Percentiles rank a stretch among this genome's conserved stretches.
phyloP scores from a whole-genome alignment of 129 eudicot species.

The Flaveria linearis region DNA sequence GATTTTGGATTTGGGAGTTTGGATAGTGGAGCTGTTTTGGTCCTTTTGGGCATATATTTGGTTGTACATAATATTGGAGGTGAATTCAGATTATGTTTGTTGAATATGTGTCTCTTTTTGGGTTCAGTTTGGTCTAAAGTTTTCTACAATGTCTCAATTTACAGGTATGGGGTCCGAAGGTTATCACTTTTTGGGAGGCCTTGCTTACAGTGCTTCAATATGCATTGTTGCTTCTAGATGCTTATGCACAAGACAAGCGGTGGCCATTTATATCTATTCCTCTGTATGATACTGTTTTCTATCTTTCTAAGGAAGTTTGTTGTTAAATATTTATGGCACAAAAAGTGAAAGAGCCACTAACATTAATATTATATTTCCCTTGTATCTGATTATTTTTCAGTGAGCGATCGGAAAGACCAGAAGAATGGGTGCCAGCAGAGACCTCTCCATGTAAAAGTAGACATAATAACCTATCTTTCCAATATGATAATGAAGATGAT shows the following conservation, averaged over 20 bases:
- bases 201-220: slow-evolving; percentile 75
- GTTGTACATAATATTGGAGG: slow-evolving; percentile 83
- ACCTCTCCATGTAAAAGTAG: slow-evolving; percentile 31
- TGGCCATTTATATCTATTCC: slow-evolving; percentile 91
- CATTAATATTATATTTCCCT: not conserved
- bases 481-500: slow-evolving; percentile 39
- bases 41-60: slow-evolving; percentile 97
- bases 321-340: not conserved
- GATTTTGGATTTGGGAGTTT: slow-evolving; percentile 94
- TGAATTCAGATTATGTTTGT: slow-evolving; percentile 13
- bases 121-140: not conserved
- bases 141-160: not conserved
- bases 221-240: slow-evolving; percentile 77
- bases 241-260: slow-evolving; percentile 93
- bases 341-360: slow-evolving; percentile 2
- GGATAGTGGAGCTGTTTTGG: slow-evolving; percentile 95
- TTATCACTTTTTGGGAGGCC: slow-evolving; percentile 84
- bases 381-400: slow-evolving; percentile 31
- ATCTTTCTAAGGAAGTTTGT: slow-evolving; percentile 10
- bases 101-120: not conserved
- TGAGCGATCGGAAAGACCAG: slow-evolving; percentile 71
- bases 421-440: slow-evolving; percentile 91
- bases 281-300: slow-evolving; percentile 51
- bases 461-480: slow-evolving; percentile 30
- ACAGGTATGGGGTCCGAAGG: slow-evolving; percentile 85